Conservation (phyloP, 192 early-diverging fungal genomes). For the Podila verticillata region DNA sequence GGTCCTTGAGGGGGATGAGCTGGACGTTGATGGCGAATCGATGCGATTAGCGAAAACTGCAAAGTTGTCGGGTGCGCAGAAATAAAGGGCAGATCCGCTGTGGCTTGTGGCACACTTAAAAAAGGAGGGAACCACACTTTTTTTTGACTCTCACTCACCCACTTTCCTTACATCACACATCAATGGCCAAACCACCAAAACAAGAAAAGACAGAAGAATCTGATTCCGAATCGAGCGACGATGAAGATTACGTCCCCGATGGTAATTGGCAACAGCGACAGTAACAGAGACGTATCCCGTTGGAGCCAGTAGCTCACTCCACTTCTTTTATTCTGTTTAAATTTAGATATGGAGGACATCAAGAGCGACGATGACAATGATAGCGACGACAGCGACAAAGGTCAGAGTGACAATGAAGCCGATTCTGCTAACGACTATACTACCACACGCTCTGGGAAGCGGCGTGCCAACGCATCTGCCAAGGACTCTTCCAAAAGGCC, state of each 20-base stretch:
- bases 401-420: background rate
- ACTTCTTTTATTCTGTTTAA: background rate
- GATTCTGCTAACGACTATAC: slow-evolving; percentile 1
- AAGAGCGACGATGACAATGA: slow-evolving; percentile 25
- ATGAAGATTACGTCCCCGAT: slow-evolving; percentile 50
- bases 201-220: slow-evolving; percentile 31
- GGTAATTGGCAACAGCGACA: slow-evolving; percentile 1
- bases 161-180: background rate
- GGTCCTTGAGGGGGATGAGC: background rate
- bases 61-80: too few species aligned
- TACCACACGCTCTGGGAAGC: slow-evolving; percentile 34
- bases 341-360: slow-evolving; percentile 25
- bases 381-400: slow-evolving; percentile 27
- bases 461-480: background rate
- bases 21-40: background rate
- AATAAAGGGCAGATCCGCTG: background rate
- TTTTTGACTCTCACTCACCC: background rate
- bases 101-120: background rate
- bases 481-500: slow-evolving; percentile 9
- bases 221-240: slow-evolving; percentile 43
- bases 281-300: background rate
- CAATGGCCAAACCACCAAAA: slow-evolving; percentile 22
- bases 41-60: background rate
- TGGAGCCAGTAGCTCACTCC: too few species aligned
- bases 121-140: background rate